These are phyloP conservation scores for Teratosphaeria gauchensis DNA, from an alignment of 2,329 filamentous ascomycete genomes.

Conservation along the genomic window DNA sequence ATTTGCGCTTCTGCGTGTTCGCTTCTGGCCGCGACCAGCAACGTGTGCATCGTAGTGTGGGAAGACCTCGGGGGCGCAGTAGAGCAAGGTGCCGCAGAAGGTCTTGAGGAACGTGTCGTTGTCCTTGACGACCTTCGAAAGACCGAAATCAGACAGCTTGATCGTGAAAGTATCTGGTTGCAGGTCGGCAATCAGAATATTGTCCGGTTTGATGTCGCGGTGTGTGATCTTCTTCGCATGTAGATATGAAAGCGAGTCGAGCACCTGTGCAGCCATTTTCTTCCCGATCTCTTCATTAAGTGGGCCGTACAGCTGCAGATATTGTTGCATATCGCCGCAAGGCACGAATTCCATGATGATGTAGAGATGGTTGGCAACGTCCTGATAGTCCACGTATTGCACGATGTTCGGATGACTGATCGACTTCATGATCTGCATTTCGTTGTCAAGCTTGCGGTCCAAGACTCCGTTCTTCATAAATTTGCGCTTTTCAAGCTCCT, in stretches of 20 bases:
- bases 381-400: slow-evolving; percentile 78
- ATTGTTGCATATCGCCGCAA: slow-evolving; percentile 70
- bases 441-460: slow-evolving; percentile 88
- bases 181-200: slow-evolving; percentile 71
- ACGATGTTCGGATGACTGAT: slow-evolving; percentile 85
- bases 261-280: slow-evolving; percentile 63
- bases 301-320: slow-evolving; percentile 51
- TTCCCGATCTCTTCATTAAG: slow-evolving; percentile 62
- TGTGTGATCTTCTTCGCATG: slow-evolving; percentile 87
- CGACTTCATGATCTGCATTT: slow-evolving; percentile 89
- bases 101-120: slow-evolving; percentile 89
- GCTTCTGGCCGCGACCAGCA: slow-evolving; percentile 50
- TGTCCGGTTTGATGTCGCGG: slow-evolving; percentile 97
- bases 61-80: slow-evolving; percentile 95
- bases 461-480: slow-evolving; percentile 89
- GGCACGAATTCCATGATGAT: slow-evolving; percentile 96
- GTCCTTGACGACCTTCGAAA: slow-evolving; percentile 80
- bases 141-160: slow-evolving; percentile 91
- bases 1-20: slow-evolving; percentile 39
- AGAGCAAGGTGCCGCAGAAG: slow-evolving; percentile 90
- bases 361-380: slow-evolving; percentile 70
- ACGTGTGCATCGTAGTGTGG: slow-evolving; percentile 64
- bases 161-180: slow-evolving; percentile 58
- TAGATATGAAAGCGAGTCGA: slow-evolving; percentile 76
- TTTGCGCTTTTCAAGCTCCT: slow-evolving; percentile 84